A percentile compares a stretch with the other conserved stretches of the same genome.
These are phyloP conservation scores for Panaeolus cyanescens DNA, from an alignment of 768 basidiomycete genomes.

Conservation along the genomic window DNA sequence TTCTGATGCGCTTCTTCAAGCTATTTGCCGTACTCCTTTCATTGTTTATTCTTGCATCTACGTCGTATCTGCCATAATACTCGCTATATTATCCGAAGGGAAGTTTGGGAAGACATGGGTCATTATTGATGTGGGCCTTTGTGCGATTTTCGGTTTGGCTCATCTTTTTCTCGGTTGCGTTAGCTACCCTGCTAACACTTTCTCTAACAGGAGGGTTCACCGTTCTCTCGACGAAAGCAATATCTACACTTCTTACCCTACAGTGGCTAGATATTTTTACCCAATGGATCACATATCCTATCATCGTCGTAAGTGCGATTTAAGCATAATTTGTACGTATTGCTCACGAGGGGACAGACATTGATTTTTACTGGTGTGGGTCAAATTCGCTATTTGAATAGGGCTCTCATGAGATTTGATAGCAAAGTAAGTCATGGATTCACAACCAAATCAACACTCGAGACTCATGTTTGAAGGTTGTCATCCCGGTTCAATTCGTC, in stretches of 20 bases:
- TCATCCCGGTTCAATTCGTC: constrained; percentile 95
- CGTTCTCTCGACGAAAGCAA: constrained; percentile 89
- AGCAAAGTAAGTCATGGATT: constrained; percentile 61
- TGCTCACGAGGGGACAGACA: constrained; percentile 43
- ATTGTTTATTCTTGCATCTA: constrained; percentile 74
- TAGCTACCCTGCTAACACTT: neutral
- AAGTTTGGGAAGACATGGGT: constrained; percentile 66
- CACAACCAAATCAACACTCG: neutral
- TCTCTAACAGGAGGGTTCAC: constrained; percentile 78
- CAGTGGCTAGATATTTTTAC: constrained; percentile 77
- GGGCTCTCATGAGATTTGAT: constrained; percentile 91
- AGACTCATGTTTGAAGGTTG: constrained; percentile 49
- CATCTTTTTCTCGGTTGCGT: constrained; percentile 11
- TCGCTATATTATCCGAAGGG: constrained; percentile 69
- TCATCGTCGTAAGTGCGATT: constrained; percentile 58
- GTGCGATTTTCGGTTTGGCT: constrained; percentile 73
- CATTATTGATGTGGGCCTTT: constrained; percentile 85
- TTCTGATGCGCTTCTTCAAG: constrained; percentile 63
- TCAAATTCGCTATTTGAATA: constrained; percentile 83
- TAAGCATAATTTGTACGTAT: neutral
- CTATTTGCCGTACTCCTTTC: constrained; percentile 74
- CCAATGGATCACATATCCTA: constrained; percentile 82
- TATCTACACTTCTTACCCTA: constrained; percentile 82
- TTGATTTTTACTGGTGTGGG: constrained; percentile 73
- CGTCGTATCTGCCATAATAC: constrained; percentile 51